phyloP scores from a whole-genome alignment of 768 basidiomycete genomes.

The Mycena polygramma region DNA sequence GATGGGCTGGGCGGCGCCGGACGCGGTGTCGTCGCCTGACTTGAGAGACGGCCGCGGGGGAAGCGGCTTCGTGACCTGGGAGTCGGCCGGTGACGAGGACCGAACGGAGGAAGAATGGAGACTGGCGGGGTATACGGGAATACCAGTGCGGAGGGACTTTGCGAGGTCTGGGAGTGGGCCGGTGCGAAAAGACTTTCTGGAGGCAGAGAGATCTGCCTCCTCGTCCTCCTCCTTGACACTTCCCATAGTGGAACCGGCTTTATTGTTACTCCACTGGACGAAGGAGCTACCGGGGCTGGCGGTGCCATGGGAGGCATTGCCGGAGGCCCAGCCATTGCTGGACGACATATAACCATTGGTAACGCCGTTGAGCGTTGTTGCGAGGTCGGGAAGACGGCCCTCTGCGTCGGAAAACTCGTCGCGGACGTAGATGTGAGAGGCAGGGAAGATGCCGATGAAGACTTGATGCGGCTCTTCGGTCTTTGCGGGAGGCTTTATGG shows the following conservation, averaged over 20 bases:
- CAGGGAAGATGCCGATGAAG: conserved; percentile 95
- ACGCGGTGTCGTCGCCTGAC: conserved; percentile 92
- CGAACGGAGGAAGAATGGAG: conserved; percentile 59
- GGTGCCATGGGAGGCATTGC: conserved; percentile 49
- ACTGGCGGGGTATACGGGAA: conserved; percentile 81
- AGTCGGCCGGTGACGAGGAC: conserved; percentile 75
- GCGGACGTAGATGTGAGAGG: conserved; percentile 87
- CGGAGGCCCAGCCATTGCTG: conserved; percentile 34
- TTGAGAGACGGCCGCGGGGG: conserved; percentile 96
- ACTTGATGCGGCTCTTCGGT: conserved; percentile 88
- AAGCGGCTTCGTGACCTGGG: conserved; percentile 76
- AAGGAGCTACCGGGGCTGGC: conserved; percentile 61
- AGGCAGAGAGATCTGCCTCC: conserved; percentile 51
- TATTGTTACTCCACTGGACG: conserved; percentile 58
- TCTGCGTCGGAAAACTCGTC: conserved; percentile 92
- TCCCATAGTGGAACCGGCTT: conserved; percentile 64
- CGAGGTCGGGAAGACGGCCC: conserved; percentile 84
- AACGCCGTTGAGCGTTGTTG: conserved; percentile 62
- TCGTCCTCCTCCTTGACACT: conserved; percentile 76
- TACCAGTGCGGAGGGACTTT: conserved; percentile 76
- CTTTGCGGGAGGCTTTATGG: conserved; percentile 64
- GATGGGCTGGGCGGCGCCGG: conserved; percentile 87
- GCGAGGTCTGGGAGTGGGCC: conserved; percentile 83
- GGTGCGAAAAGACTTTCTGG: conserved; percentile 76
- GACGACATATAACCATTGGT: conserved; percentile 42